phyloP scores from a whole-genome alignment of 1,284 basidiomycete species.

The Meripilus lineatus region DNA sequence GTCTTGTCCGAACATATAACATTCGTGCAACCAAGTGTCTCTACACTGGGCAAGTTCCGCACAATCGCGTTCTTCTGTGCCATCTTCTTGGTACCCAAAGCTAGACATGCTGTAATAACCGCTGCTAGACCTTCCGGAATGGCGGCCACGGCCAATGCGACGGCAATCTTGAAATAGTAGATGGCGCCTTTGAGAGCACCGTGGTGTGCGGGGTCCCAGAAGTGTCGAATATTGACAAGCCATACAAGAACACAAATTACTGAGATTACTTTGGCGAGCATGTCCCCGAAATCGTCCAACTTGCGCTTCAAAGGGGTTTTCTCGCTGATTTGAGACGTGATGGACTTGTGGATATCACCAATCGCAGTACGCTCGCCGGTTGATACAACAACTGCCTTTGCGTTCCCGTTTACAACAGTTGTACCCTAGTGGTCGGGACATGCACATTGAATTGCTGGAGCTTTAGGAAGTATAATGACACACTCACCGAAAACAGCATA shows the following conservation, averaged over 20 bases:
- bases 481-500: slow-evolving; percentile 83
- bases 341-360: slow-evolving; percentile 93
- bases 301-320: slow-evolving; percentile 96
- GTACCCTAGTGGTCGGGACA: slow-evolving; percentile 59
- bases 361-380: slow-evolving; percentile 88
- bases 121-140: slow-evolving; percentile 95
- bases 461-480: background rate
- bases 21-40: slow-evolving; percentile 94
- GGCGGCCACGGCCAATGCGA: slow-evolving; percentile 92
- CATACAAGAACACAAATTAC: slow-evolving; percentile 95
- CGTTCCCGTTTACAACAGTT: slow-evolving; percentile 88
- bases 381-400: slow-evolving; percentile 78
- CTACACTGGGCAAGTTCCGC: slow-evolving; percentile 91
- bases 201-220: slow-evolving; percentile 88
- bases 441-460: background rate
- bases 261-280: slow-evolving; percentile 92
- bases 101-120: slow-evolving; percentile 95
- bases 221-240: slow-evolving; percentile 93
- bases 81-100: slow-evolving; percentile 96
- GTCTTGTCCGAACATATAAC: slow-evolving; percentile 98
- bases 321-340: slow-evolving; percentile 83
- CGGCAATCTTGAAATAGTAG: slow-evolving; percentile 98
- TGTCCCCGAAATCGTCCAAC: slow-evolving; percentile 94
- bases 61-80: slow-evolving; percentile 97
- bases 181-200: slow-evolving; percentile 88